Conservation (phyloP, 768 basidiomycete genomes). For the Lanmaoa pseudosensibilis region DNA sequence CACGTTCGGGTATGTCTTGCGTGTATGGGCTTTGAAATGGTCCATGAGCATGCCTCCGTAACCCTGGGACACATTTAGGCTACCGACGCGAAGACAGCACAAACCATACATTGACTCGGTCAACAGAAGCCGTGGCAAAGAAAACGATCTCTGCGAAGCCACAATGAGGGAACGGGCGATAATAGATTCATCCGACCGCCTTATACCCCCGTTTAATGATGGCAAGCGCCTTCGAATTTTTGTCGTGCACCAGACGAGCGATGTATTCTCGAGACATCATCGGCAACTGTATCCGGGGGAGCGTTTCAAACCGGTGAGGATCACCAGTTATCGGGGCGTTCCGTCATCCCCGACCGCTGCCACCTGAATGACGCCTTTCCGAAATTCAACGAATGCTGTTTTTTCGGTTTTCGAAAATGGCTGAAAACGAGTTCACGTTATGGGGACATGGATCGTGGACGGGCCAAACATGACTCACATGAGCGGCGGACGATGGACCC, state of each 20-base stretch:
- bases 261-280: constrained; percentile 99
- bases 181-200: constrained; percentile 97
- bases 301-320: constrained; percentile 91
- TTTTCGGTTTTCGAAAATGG: constrained; percentile 66
- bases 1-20: constrained; percentile 78
- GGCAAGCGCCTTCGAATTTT: constrained; percentile 88
- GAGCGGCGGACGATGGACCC: constrained; percentile 43
- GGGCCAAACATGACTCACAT: constrained; percentile 38
- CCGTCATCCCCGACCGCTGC: constrained; percentile 83
- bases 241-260: constrained; percentile 89
- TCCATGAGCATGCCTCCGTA: constrained; percentile 99
- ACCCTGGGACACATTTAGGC: constrained; percentile 53
- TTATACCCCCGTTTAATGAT: constrained; percentile 94
- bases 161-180: constrained; percentile 91
- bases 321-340: constrained; percentile 71
- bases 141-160: constrained; percentile 98
- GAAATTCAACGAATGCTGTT: constrained; percentile 75
- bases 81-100: background rate
- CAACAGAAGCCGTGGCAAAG: constrained; percentile 93
- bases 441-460: background rate
- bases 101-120: constrained; percentile 75
- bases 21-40: constrained; percentile 93
- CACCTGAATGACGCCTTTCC: constrained; percentile 79
- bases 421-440: constrained; percentile 34
- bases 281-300: constrained; percentile 95